A percentile compares a stretch with the other conserved stretches of the same genome.
phyloP scores from a whole-genome alignment of 805 yeast species.

The Yarrowia divulgata region DNA sequence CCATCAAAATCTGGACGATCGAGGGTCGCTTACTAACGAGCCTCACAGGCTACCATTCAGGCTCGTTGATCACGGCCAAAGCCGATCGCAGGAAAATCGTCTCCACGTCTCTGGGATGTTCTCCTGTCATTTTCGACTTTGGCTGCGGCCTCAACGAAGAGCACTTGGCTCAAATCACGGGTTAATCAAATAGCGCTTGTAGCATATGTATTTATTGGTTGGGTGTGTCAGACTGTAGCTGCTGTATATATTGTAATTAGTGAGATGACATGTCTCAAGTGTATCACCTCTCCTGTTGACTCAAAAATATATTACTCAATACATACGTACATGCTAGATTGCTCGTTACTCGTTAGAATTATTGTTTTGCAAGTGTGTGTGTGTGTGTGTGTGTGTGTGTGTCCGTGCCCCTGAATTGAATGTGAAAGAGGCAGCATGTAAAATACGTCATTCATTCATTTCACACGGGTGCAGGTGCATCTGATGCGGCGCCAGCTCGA shows the following conservation, averaged over 20 bases:
- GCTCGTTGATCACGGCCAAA: slow-evolving; percentile 50
- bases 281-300: not conserved
- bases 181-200: slow-evolving; percentile 1
- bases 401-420: not conserved
- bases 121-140: slow-evolving; percentile 50
- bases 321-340: slow-evolving; percentile 17
- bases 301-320: slow-evolving; percentile 23
- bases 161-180: slow-evolving; percentile 39
- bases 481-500: not conserved
- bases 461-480: no score
- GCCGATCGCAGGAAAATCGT: slow-evolving; percentile 48
- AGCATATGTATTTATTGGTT: slow-evolving; percentile 21
- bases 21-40: slow-evolving; percentile 46
- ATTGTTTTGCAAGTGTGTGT: not conserved
- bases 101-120: slow-evolving; percentile 50
- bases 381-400: not conserved
- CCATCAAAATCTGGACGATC: slow-evolving; percentile 51
- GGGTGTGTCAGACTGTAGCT: not conserved
- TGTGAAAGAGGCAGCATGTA: no score
- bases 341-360: slow-evolving; percentile 21
- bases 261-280: no score
- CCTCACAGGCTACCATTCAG: slow-evolving; percentile 48
- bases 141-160: slow-evolving; percentile 46
- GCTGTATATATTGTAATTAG: no score
- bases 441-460: no score